Conservation (phyloP, 768 basidiomycete species). For the Macrolepiota fuliginosa region DNA sequence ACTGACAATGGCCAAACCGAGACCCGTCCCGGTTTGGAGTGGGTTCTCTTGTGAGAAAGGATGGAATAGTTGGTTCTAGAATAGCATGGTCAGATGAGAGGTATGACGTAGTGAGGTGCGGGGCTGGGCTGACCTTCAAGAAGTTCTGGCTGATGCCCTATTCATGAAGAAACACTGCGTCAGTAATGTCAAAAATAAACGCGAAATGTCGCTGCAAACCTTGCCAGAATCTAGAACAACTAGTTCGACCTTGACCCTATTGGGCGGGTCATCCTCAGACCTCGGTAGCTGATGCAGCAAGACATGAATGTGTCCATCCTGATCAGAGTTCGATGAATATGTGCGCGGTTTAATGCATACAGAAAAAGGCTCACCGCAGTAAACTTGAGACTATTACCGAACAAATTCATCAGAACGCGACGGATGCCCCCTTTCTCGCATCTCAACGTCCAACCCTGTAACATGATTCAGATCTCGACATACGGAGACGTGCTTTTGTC, state of each 20-base stretch:
- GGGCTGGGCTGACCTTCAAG: constrained; percentile 69
- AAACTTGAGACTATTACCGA: constrained; percentile 93
- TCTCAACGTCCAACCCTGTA: constrained; percentile 79
- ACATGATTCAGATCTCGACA: neutral
- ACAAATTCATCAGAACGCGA: constrained; percentile 90
- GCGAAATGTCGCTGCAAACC: constrained; percentile 31
- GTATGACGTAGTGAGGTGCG: neutral
- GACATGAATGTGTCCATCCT: constrained; percentile 89
- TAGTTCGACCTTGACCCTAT: constrained; percentile 75
- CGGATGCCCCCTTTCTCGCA: constrained; percentile 94
- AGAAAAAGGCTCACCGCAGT: constrained; percentile 55
- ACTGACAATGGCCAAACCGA: constrained; percentile 94
- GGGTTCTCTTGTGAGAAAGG: constrained; percentile 98
- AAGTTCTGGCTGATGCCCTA: constrained; percentile 92
- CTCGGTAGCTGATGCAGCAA: constrained; percentile 70
- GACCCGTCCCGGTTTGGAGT: constrained; percentile 86
- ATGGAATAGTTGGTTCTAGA: constrained; percentile 89
- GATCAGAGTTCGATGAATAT: constrained; percentile 5
- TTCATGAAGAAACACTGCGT: neutral
- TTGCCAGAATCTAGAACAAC: constrained; percentile 89
- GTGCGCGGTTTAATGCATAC: neutral
- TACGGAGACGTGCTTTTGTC: neutral
- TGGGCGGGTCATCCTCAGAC: constrained; percentile 47
- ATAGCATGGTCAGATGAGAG: neutral
- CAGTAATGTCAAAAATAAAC: neutral